These are phyloP conservation scores for Globisporangium parvum DNA, from an alignment of 352 stramenopile genomes.

Conservation along the genomic window DNA sequence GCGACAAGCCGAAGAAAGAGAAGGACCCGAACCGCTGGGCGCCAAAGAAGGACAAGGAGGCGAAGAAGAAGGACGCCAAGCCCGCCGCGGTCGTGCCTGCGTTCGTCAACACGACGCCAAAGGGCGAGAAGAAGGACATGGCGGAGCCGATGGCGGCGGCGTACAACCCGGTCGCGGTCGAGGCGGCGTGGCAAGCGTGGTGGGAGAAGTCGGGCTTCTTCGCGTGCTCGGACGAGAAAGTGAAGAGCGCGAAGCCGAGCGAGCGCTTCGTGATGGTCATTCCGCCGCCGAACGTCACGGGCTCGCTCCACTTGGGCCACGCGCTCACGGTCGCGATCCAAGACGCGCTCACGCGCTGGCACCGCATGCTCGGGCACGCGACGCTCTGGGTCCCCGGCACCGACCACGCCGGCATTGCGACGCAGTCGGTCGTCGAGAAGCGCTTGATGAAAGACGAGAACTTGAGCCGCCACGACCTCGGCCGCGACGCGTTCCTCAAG, in stretches of 20 bases:
- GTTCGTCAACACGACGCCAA: conserved; percentile 93
- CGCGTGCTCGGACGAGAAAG: conserved; percentile 86
- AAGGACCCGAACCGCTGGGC: conserved; percentile 92
- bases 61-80: conserved; percentile 75
- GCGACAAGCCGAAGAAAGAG: conserved; percentile 90
- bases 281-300: conserved; percentile 81
- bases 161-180: conserved; percentile 96
- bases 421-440: conserved; percentile 92
- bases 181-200: conserved; percentile 98
- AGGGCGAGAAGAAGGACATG: conserved; percentile 95
- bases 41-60: conserved; percentile 82
- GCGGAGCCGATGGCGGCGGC: conserved; percentile 83
- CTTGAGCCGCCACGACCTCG: conserved; percentile 84
- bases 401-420: conserved; percentile 99
- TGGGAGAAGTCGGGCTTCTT: conserved; percentile 97
- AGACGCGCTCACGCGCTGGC: conserved; percentile 96
- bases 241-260: conserved; percentile 57
- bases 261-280: conserved; percentile 98
- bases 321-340: conserved; percentile 97
- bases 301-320: conserved; percentile 96
- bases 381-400: conserved; percentile 97
- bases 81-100: conserved; percentile 19
- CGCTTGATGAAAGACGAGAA: conserved; percentile 78
- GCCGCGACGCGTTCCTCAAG: conserved; percentile 91
- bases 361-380: conserved; percentile 96